phyloP scores from a whole-genome alignment of 768 basidiomycete species.

The Russula lepida region DNA sequence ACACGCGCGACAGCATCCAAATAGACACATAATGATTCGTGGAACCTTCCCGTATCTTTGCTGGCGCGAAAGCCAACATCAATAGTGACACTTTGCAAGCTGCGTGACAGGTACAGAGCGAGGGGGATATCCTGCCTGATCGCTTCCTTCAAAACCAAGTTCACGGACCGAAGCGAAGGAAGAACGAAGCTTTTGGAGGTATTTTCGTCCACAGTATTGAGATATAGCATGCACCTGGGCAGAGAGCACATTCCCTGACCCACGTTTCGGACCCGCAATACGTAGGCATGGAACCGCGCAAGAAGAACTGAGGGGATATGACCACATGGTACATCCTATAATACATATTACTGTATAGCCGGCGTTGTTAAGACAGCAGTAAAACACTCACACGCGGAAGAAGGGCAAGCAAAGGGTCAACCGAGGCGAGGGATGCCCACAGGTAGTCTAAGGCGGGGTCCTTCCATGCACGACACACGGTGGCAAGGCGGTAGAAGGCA shows the following conservation, averaged over 20 bases:
- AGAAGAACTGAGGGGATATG: neutral
- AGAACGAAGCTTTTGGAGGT: constrained; percentile 1
- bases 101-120: constrained; percentile 15
- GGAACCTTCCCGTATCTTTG: neutral
- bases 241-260: constrained; percentile 11
- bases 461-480: constrained; percentile 21
- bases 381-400: constrained; percentile 12
- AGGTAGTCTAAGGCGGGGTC: constrained; percentile 20
- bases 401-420: constrained; percentile 20
- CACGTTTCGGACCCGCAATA: constrained; percentile 19
- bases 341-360: neutral
- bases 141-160: constrained; percentile 11
- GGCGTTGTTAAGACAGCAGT: neutral
- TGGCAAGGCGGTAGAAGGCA: constrained; percentile 17
- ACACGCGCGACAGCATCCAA: constrained; percentile 15
- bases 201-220: neutral
- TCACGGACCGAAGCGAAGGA: constrained; percentile 16
- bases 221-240: neutral
- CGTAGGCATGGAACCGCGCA: constrained; percentile 14
- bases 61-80: constrained; percentile 17
- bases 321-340: neutral
- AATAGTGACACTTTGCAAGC: constrained; percentile 6
- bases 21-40: constrained; percentile 13
- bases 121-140: constrained; percentile 11
- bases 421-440: constrained; percentile 17